Evolutionary conservation across 352 stramenopile genomes (phyloP), one percentile per base, ranked within the genome.

Genomic region (Globisporangium paddicum): DNA sequence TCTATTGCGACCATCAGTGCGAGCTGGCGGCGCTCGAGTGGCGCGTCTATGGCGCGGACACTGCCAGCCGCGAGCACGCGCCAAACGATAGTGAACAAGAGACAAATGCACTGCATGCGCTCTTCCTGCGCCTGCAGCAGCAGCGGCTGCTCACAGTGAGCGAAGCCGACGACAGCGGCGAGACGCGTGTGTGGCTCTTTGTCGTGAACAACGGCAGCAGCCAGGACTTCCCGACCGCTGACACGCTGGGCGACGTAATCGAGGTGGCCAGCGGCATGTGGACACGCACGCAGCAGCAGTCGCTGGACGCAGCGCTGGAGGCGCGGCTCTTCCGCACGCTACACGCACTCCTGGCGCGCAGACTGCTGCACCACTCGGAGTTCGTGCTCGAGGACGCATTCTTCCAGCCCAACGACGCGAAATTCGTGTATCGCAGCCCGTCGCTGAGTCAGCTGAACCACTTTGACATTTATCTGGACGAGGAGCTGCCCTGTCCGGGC

Each of bases 401-500:
- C 13, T 87, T 83, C 55, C 56, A 75, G 55, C 74, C 64, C 0
- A 86, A 82, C 30, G 76, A 89, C 30, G 76, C 77, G 21, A 75
- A 67, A 16, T 89, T 92, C 48, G 66, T 87, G 47, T 90, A 79
- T 57, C 70, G 74, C 3, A 74, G 74, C 37, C 79, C 79, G 46
- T 87, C 82, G 34, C 67, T 86, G 5, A 72, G 69, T 16, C 61
- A 60, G 25, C 52, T 86, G 6, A 86, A 89, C 62, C 75, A 87
- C 25, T 76, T 87, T 45, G 77, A 89, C 30, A 69, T 87, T 5
- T 89, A 85, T 58, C 50, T 92, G 16, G 67, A 87, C 40, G 79
- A 92, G 42, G 66, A 68, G 6, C 62, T 77, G 44, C 68, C 79
- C 0, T 63, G 34, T 3, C 67, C 76, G 14, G 67, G 59, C 3